Evolutionary conservation across 2,329 filamentous ascomycete species (phyloP).

Genomic region (Alternaria sp.): DNA sequence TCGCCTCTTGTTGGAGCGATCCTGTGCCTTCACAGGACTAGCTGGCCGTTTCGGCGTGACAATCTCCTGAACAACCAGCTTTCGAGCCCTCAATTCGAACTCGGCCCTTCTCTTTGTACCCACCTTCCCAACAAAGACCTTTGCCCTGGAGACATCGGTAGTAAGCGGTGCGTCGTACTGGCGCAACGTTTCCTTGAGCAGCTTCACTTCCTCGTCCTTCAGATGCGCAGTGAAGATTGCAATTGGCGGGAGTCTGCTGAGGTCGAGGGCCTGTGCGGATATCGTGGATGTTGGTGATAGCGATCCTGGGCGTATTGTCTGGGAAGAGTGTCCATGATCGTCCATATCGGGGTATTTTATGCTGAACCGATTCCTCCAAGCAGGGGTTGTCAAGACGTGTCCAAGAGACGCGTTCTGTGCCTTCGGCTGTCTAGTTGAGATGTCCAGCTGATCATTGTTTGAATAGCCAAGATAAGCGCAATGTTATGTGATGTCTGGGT

Average conservation of each 20-base stretch:
- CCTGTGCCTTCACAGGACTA: conserved; percentile 20
- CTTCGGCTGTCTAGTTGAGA: conserved; percentile 18
- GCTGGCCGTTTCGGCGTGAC: conserved; percentile 25
- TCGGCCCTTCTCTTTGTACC: conserved; percentile 71
- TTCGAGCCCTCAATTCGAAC: conserved; percentile 76
- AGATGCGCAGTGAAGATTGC: conserved; percentile 78
- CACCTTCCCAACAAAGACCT: conserved; percentile 76
- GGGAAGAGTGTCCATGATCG: conserved; percentile 27
- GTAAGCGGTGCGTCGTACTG: conserved; percentile 65
- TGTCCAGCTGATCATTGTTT: conserved; percentile 26
- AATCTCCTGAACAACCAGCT: conserved; percentile 64
- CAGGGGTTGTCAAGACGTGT: conserved; percentile 38
- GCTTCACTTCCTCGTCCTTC: conserved; percentile 65
- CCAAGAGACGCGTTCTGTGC: conserved; percentile 28
- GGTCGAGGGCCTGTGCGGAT: conserved; percentile 39
- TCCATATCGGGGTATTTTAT: conserved; percentile 26
- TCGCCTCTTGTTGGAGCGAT: conserved; percentile 26
- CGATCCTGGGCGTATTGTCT: conserved; percentile 23
- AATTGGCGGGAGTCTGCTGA: conserved; percentile 65
- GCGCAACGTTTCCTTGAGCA: conserved; percentile 69
- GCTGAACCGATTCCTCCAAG: conserved; percentile 30
- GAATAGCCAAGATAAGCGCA: conserved; percentile 7
- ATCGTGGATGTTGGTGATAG: conserved; percentile 25
- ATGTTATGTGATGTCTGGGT: conserved; percentile 2
- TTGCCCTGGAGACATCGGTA: conserved; percentile 73